Conservation (phyloP, 306 rosid genomes). For the Glycine tomentella region DNA sequence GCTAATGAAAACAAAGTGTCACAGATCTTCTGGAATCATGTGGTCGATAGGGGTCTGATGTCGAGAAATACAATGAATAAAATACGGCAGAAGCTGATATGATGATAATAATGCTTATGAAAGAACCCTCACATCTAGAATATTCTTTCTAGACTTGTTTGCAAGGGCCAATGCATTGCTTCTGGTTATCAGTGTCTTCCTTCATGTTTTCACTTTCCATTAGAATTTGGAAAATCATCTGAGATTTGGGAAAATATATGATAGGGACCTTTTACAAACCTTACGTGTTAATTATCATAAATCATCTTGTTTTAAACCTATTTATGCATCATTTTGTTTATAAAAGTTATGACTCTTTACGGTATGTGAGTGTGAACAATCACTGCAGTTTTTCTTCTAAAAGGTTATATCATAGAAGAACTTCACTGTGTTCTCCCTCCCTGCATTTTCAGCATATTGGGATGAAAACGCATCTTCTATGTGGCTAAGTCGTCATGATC, state of each 20-base stretch:
- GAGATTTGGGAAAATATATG: not conserved
- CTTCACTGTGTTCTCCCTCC: not conserved
- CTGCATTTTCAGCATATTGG: not conserved
- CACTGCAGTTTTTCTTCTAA: constrained; percentile 3
- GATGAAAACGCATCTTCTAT: not conserved
- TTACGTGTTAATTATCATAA: constrained; percentile 4
- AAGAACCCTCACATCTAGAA: not conserved
- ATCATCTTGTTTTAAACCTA: constrained; percentile 4
- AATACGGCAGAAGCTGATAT: constrained; percentile 54
- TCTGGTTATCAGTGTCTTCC: not conserved
- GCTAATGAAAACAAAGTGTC: constrained; percentile 51
- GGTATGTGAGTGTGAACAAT: not conserved
- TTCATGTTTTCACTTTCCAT: constrained; percentile 25
- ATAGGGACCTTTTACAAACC: not conserved
- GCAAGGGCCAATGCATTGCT: constrained; percentile 25
- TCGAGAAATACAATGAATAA: constrained; percentile 67
- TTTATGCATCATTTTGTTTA: constrained; percentile 5
- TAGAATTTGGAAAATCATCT: not conserved
- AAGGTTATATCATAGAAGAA: not conserved
- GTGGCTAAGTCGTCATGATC: not conserved
- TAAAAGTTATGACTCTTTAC: no score
- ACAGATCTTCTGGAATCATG: constrained; percentile 73
- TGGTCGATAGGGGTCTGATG: constrained; percentile 71
- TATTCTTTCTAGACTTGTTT: constrained; percentile 15
- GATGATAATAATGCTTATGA: constrained; percentile 27